Conservation (phyloP, 108 stramenopile genomes). For the Mediolabrus comicus region DNA sequence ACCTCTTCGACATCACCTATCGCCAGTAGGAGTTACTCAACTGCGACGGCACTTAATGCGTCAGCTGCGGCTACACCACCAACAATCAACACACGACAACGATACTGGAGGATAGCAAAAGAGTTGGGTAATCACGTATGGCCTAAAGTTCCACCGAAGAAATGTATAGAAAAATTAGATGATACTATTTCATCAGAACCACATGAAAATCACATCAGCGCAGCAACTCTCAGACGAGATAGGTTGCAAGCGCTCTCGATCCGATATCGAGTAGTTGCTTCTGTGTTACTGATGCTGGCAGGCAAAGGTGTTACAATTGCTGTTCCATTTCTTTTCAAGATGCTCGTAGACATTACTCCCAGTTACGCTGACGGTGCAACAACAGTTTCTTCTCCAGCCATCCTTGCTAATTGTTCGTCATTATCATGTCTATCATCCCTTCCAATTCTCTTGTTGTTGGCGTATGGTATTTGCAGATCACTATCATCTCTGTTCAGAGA, state of each 20-base stretch:
- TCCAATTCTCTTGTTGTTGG: conserved; percentile 68
- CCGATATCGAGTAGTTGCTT: conserved; percentile 68
- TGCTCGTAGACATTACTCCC: conserved; percentile 80
- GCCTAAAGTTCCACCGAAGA: conserved; percentile 10
- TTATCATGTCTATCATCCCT: conserved; percentile 16
- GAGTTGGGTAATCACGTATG: conserved; percentile 34
- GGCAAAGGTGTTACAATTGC: conserved; percentile 95
- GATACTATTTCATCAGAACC: background rate
- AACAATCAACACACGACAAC: background rate
- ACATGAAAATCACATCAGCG: background rate
- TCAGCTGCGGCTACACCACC: background rate
- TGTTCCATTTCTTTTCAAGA: conserved; percentile 96
- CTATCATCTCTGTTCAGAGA: conserved; percentile 89
- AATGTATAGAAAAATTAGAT: background rate
- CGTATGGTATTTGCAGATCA: conserved; percentile 91
- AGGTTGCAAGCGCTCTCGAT: conserved; percentile 19
- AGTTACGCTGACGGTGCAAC: background rate
- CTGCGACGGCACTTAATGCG: background rate
- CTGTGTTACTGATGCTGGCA: conserved; percentile 84
- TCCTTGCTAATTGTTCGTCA: background rate
- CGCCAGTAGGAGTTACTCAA: background rate
- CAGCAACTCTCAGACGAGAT: background rate
- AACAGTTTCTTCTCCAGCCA: too few species aligned
- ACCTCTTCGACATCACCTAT: background rate
- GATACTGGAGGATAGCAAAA: conserved; percentile 24